phyloP scores from a whole-genome alignment of 2,329 filamentous ascomycete genomes.

The Aureobasidium sp. region DNA sequence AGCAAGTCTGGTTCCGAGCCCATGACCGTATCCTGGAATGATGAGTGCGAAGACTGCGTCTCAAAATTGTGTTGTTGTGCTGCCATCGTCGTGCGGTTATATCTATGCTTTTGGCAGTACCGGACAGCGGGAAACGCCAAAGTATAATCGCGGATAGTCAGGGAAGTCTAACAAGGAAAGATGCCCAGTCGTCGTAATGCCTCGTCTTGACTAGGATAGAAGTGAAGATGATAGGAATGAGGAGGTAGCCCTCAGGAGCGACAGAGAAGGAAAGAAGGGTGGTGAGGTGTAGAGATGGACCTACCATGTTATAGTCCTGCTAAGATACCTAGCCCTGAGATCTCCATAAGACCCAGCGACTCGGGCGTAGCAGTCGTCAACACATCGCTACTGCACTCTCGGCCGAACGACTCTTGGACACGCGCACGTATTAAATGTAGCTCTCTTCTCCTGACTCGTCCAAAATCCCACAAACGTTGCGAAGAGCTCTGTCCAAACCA shows the following conservation, averaged over 20 bases:
- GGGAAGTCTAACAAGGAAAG: background rate
- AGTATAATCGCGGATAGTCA: background rate
- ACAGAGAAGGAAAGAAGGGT: background rate
- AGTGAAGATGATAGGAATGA: background rate
- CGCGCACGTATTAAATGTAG: background rate
- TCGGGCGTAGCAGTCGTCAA: constrained; percentile 1
- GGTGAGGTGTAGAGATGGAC: background rate
- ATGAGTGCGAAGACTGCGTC: constrained; percentile 4
- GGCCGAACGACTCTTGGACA: background rate
- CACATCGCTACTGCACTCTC: background rate
- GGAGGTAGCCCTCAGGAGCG: background rate
- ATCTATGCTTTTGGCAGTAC: background rate
- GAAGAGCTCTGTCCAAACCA: background rate
- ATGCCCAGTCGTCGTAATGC: background rate
- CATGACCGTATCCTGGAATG: constrained; percentile 2
- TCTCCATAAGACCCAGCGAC: background rate
- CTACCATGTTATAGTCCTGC: background rate
- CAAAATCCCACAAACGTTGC: background rate
- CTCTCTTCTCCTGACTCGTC: background rate
- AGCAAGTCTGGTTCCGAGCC: background rate
- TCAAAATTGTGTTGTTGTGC: background rate
- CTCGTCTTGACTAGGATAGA: background rate
- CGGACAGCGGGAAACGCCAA: background rate
- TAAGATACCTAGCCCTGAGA: background rate
- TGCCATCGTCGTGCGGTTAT: background rate